Conservation (phyloP, 2,329 filamentous ascomycete species). For the Triangularia verruculosa region DNA sequence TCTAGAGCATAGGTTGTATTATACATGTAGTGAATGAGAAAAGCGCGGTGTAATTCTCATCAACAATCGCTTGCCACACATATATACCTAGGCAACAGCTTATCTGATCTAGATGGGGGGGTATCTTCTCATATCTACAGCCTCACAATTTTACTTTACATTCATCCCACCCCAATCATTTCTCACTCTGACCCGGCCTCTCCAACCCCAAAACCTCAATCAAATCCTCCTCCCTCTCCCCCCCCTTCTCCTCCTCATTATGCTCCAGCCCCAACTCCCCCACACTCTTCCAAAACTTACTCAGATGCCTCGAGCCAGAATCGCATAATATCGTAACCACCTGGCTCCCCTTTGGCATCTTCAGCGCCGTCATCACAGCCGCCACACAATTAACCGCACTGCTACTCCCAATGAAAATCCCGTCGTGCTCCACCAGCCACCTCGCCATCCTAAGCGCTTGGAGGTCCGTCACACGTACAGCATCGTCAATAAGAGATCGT, state of each 20-base stretch:
- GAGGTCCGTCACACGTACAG: constrained; percentile 80
- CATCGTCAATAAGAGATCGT: constrained; percentile 82
- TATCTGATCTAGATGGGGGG: no score
- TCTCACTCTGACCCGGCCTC: background rate
- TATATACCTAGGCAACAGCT: no score
- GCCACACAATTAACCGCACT: constrained; percentile 95
- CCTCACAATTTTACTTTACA: constrained; percentile 1
- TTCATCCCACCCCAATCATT: background rate
- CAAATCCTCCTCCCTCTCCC: constrained; percentile 42
- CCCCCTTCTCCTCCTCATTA: constrained; percentile 42
- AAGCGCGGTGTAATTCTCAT: no score
- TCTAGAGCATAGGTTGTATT: constrained; percentile 5
- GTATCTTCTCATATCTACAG: background rate
- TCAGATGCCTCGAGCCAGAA: constrained; percentile 75
- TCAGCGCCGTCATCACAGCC: constrained; percentile 65
- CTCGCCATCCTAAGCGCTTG: constrained; percentile 93
- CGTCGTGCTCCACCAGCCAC: constrained; percentile 93
- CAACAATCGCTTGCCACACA: no score
- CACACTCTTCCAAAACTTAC: constrained; percentile 79
- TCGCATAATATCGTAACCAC: constrained; percentile 87
- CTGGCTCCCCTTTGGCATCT: constrained; percentile 57
- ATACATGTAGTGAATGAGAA: no score
- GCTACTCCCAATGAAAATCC: constrained; percentile 90
- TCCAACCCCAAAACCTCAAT: constrained; percentile 50
- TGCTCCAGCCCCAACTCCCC: constrained; percentile 63